Conservation (phyloP, 768 basidiomycete genomes). For the Phlebiopsis flavidoalba region DNA sequence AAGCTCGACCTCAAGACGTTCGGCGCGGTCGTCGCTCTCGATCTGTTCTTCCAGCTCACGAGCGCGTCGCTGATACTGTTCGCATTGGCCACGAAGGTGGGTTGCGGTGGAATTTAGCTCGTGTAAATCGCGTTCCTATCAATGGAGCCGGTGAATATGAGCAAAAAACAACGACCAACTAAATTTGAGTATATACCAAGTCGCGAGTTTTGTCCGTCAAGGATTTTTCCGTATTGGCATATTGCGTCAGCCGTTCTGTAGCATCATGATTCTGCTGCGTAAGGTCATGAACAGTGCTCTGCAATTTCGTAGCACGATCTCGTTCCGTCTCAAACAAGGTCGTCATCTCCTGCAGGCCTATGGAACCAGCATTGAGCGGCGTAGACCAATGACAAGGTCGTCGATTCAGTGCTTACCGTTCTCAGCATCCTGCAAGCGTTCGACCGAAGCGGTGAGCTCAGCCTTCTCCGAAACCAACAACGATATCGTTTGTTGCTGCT, state of each 20-base stretch:
- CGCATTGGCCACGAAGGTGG: constrained; percentile 49
- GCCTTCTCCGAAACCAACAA: constrained; percentile 35
- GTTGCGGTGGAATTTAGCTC: constrained; percentile 47
- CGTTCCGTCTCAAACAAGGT: constrained; percentile 18
- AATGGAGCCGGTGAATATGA: neutral
- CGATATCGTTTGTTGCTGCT: constrained; percentile 37
- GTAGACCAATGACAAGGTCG: neutral
- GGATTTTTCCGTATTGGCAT: constrained; percentile 50
- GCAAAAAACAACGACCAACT: neutral
- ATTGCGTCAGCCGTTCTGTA: constrained; percentile 33
- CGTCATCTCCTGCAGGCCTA: constrained; percentile 22
- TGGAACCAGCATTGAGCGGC: neutral
- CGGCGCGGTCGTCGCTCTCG: constrained; percentile 77
- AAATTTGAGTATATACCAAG: constrained; percentile 31
- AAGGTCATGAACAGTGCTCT: constrained; percentile 35
- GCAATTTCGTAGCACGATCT: constrained; percentile 13
- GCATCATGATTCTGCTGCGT: constrained; percentile 34
- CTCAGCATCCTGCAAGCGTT: constrained; percentile 27
- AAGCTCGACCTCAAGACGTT: constrained; percentile 64
- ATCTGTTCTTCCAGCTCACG: constrained; percentile 79
- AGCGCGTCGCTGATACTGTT: constrained; percentile 50
- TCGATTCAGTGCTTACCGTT: constrained; percentile 18
- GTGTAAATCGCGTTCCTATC: constrained; percentile 75
- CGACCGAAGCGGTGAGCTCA: constrained; percentile 24
- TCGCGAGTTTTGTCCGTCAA: constrained; percentile 46